Evolutionary conservation across 495 filamentous ascomycete species (phyloP), one percentile per base, ranked within the genome.

Genomic region (Penicillium herquei): DNA sequence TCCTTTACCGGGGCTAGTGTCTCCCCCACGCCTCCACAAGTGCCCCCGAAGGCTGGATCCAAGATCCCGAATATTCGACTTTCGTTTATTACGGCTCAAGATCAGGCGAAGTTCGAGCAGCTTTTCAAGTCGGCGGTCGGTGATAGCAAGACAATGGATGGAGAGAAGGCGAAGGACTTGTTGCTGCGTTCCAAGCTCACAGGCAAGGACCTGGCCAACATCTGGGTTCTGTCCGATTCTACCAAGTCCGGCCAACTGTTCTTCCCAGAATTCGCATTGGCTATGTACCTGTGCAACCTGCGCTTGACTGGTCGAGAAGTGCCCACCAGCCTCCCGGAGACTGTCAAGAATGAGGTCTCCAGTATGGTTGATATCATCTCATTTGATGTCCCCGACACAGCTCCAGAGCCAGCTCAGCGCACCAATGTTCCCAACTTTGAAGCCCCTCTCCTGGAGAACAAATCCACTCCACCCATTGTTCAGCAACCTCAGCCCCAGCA

Each of bases 351-450:
- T 67, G 95, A 99, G 72, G 95, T 99, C 31, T 97, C 93, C 9
- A 95, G 95, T 65, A 98, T 99, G 94, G 95, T 99, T 34, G 95
- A 99, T 66, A 98, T 98, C 41, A 99, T 99, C 59, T 96, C 93
- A 16, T 98, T 98, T 69, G 90, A 89, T 54, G 84, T 97, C 16
- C 84, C 85, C 0, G 95, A 98, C 61, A 88, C 92, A 13, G 79
- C 73, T 14, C 82, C 87, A 12, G 50, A 65, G 56, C 71, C 74
- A 11, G 64, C 77, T 34, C 65, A 77, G 14, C 73, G 73, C 53
- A 86, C 78, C 35, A 96, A 94, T 73, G 85, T 84, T 26, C 90
- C 93, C 8, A 91, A 85, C 56, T 96, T 97, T 67, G 86, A 84
- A 69, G 71, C 81, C 30, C 77, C 83, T 46, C 61, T 81, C 30